Evolutionary conservation across 2,329 filamentous ascomycete species (phyloP), one percentile per base, ranked within the genome.

Genomic region (Paraphoma sp.): DNA sequence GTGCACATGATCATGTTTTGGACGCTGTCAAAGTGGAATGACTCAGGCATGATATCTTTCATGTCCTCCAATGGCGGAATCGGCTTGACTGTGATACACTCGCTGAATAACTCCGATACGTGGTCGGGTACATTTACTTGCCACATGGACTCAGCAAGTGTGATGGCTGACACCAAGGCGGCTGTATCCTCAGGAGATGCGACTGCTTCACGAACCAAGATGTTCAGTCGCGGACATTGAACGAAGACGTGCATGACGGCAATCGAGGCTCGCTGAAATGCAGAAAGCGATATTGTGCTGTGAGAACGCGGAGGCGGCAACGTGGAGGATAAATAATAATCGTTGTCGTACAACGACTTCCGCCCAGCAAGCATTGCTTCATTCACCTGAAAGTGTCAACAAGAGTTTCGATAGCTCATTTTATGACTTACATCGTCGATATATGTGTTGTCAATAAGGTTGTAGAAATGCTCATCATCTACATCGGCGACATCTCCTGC

Each of bases 371-470:
- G 48, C 56, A 72, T 65, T 7, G 69, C 64, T 60, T 74, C 72
- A 2, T 68, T 59, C 7, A 73, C 71, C 72, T 74, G 29, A 6
- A 9, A 6, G 10, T 10, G 42, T 71, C 5, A 70, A 56, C 33
- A 28, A 16, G 5, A 4, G 8, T 14, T 6, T 9, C 14, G 29
- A 40, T 23, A 4, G 16, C 33, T 29, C 5, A 40, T 40, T 36
- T 1, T 16, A 18, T 10, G 30, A 62, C 65, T 60, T 48, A 73
- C 72, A 36, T 75, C 72, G n/a, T 75, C 72, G 7, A 69, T 60
- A 18, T 75, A 75, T 2, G 70, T 69, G 42, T 71, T 69, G 18
- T 75, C 70, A n/a, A 75, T 59, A 2, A 74, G 51, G 45, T 64
- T 67, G 66, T 67, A 75, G 45, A 60, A 71, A 45, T 73, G 65